Conservation (phyloP, 2,329 filamentous ascomycete genomes). For the Xylaria sp. region DNA sequence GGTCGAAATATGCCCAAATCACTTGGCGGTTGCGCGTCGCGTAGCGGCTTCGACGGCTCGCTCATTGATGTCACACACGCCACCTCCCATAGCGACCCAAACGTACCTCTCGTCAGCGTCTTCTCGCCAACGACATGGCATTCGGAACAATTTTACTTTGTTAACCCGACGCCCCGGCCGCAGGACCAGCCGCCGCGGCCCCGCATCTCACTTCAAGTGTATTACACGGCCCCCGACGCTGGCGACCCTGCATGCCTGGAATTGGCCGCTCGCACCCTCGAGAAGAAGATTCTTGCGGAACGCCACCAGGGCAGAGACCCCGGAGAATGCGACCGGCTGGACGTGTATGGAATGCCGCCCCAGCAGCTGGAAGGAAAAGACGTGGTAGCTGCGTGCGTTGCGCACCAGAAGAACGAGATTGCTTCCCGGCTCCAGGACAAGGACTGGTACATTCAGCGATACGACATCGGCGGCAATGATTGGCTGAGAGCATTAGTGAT, state of each 20-base stretch:
- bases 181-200: slow-evolving; percentile 9
- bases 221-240: slow-evolving; percentile 24
- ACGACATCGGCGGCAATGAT: slow-evolving; percentile 12
- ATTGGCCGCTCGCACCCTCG: slow-evolving; percentile 12
- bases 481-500: slow-evolving; percentile 16
- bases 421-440: slow-evolving; percentile 15
- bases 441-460: slow-evolving; percentile 23
- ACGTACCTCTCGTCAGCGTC: slow-evolving; percentile 19
- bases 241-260: slow-evolving; percentile 15
- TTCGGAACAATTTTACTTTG: not conserved
- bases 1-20: not conserved
- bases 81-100: slow-evolving; percentile 19
- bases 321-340: slow-evolving; percentile 12
- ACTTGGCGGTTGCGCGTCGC: not conserved
- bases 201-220: slow-evolving; percentile 18
- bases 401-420: slow-evolving; percentile 23
- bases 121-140: not conserved
- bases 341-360: slow-evolving; percentile 20
- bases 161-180: not conserved
- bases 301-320: not conserved
- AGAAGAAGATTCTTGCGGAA: slow-evolving; percentile 4
- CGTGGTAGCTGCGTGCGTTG: slow-evolving; percentile 2
- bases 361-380: not conserved
- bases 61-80: slow-evolving; percentile 1
- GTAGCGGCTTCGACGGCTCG: not conserved